These are phyloP conservation scores for Trichoderma aggressivum DNA, from an alignment of 2,329 filamentous ascomycete species.

Conservation along the genomic window DNA sequence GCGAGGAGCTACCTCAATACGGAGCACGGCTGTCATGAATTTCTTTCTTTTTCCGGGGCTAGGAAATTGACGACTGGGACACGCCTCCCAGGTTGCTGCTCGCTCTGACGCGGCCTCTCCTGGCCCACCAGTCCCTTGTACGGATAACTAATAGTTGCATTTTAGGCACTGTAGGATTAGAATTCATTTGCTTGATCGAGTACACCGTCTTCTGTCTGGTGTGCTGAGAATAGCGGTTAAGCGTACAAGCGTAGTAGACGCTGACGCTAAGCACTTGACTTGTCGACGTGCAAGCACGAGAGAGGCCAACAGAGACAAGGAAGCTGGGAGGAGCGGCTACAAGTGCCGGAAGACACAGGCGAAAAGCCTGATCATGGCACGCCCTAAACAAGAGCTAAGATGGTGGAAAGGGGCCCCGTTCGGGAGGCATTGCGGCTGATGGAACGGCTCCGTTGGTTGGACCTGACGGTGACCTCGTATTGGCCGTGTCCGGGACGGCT, in stretches of 20 bases:
- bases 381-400: conserved; percentile 1
- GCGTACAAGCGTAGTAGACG: not conserved
- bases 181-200: not conserved
- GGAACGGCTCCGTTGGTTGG: not conserved
- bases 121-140: not conserved
- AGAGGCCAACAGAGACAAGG: conserved; percentile 5
- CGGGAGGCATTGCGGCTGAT: conserved; percentile 4
- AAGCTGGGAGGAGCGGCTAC: not conserved
- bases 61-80: conserved; percentile 3
- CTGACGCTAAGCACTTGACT: conserved; percentile 13
- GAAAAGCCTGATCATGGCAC: not conserved
- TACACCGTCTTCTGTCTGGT: not conserved
- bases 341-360: not conserved
- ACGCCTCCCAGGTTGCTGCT: not conserved
- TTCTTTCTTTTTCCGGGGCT: not conserved
- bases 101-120: conserved; percentile 6
- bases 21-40: not conserved
- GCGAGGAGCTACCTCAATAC: not conserved
- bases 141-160: not conserved
- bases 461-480: conserved; percentile 4
- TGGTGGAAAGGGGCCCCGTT: not conserved
- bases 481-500: not conserved
- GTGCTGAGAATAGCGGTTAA: not conserved
- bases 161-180: not conserved
- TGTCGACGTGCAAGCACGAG: not conserved